These are phyloP conservation scores for Geotrichum klebahnii DNA, from an alignment of 1,139 yeast species.

Conservation along the genomic window DNA sequence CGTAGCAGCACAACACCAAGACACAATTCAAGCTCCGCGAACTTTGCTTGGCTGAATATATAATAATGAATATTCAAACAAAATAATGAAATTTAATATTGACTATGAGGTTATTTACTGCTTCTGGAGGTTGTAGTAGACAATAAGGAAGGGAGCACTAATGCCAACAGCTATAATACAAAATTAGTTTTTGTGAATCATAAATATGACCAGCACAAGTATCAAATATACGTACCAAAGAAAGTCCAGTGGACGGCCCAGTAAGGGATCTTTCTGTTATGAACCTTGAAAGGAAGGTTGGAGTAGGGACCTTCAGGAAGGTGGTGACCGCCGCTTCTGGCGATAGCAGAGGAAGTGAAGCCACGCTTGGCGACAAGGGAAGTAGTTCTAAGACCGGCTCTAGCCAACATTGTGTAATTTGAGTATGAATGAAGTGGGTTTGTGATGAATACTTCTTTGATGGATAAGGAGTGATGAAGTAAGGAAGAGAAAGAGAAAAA, in stretches of 20 bases:
- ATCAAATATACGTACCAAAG: constrained; percentile 47
- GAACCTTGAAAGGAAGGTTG: constrained; percentile 90
- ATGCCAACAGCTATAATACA: constrained; percentile 33
- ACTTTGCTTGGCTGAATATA: background rate
- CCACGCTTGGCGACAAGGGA: constrained; percentile 33
- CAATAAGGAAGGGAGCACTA: constrained; percentile 40
- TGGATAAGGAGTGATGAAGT: constrained; percentile 3
- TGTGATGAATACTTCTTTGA: too few relatives aligned
- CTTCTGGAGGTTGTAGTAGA: constrained; percentile 41
- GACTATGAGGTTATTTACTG: constrained; percentile 8
- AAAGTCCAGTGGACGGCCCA: constrained; percentile 76
- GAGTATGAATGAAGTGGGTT: background rate
- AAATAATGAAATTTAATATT: background rate
- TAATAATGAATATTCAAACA: background rate
- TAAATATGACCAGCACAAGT: background rate
- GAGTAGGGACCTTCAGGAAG: constrained; percentile 82
- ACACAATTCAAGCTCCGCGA: background rate
- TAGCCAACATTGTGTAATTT: constrained; percentile 23
- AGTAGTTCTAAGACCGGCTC: constrained; percentile 30
- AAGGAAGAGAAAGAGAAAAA: constrained; percentile 8
- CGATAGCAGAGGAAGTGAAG: constrained; percentile 33
- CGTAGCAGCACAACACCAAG: background rate
- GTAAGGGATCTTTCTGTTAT: constrained; percentile 86
- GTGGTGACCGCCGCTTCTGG: constrained; percentile 42
- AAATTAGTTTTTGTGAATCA: background rate